Evolutionary conservation across 2,329 filamentous ascomycete species (phyloP), one percentile per base, ranked within the genome.

Genomic region (Fonsecaea nubica): DNA sequence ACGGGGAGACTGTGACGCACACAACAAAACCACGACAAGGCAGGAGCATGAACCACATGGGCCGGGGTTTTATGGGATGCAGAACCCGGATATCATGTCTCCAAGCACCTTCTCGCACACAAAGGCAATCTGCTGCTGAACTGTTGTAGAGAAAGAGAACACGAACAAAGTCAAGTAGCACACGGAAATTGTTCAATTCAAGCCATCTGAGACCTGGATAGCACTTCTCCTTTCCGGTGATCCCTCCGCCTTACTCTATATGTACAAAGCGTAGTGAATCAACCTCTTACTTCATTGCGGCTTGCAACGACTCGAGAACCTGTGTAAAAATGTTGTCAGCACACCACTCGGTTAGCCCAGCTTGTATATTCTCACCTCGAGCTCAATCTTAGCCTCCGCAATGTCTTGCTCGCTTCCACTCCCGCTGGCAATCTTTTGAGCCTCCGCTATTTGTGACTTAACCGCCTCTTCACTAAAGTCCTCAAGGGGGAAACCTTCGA

Each of bases 331-430:
- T 40, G 36, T 9, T 12, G 45, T 50, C 45, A 50, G 45, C 15
- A 30, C 7, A n/a, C 55, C 56, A 48, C 6, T 15, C 15, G 10
- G 57, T 53, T 53, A 65, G 66, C 59, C 13, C 18, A 13, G 7
- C 7, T 48, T 50, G 18, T 13, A 18, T 60, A 62, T 63, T 75
- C 85, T 79, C 82, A 97, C 94, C 92, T 99, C 95, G 75, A 99
- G 84, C 87, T 98, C 94, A 80, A 99, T 94, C 89, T 97, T 98
- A 74, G 95, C 95, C 89, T 99, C 95, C 72, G 94, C 94, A 82
- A 98, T 92, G 78, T 98, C 95, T 84, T 93, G 90, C 88, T 97
- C 95, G 81, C 92, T 97, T 77, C 94, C 95, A 78, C 85, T 89
- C 77, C 95, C 95, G 80, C 83, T 89, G 76, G 90, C 93, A 78